Evolutionary conservation across 176 grass and related monocot genomes (phyloP).

Genomic region (Bromus sterilis): DNA sequence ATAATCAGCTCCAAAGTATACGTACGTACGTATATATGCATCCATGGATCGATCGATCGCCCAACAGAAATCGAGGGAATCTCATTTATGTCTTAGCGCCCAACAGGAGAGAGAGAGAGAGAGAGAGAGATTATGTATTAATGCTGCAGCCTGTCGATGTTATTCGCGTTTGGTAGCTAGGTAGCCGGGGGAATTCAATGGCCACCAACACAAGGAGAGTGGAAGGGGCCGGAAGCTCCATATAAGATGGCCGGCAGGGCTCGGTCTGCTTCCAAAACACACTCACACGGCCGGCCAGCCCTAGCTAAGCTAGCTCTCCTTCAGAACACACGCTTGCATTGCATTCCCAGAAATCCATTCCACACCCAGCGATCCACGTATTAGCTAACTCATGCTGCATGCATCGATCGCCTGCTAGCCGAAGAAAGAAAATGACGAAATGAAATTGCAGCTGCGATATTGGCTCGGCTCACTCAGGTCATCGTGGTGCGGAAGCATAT

Average conservation of each 20-base stretch:
- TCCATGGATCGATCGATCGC: not conserved
- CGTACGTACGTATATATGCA: not conserved
- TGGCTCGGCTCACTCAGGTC: slow-evolving; percentile 69
- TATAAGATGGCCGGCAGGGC: slow-evolving; percentile 11
- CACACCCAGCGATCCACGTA: not conserved
- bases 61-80: not conserved
- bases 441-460: slow-evolving; percentile 69
- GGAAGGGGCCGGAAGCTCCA: not conserved
- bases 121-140: slow-evolving; percentile 12
- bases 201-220: slow-evolving; percentile 14
- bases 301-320: not conserved
- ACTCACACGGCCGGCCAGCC: slow-evolving; percentile 8
- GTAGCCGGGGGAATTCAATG: slow-evolving; percentile 28
- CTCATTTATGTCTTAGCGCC: slow-evolving; percentile 12
- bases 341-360: not conserved
- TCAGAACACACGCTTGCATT: not conserved
- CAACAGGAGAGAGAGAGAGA: not conserved
- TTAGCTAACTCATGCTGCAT: not conserved
- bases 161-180: slow-evolving; percentile 1
- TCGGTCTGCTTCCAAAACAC: not conserved
- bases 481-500: not conserved
- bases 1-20: not conserved
- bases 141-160: slow-evolving; percentile 20
- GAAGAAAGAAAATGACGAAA: not conserved
- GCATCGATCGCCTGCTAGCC: not conserved